A percentile compares a stretch with the other conserved stretches of the same genome.
phyloP scores from a whole-genome alignment of 2,329 filamentous ascomycete species.

The Metarhizium brunneum region DNA sequence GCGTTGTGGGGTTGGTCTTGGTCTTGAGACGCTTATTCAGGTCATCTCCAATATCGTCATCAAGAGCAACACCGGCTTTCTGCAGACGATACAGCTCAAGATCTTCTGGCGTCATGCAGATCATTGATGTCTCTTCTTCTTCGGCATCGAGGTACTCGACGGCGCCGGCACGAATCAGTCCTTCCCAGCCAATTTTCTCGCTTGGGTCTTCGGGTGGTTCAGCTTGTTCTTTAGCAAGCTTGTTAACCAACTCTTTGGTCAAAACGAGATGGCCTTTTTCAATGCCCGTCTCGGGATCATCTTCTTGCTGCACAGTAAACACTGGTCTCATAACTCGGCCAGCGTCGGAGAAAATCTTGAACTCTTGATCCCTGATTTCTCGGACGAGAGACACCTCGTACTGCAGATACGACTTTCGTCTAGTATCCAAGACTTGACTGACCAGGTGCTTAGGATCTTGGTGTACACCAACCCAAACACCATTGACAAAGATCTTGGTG shows the following conservation, averaged over 20 bases:
- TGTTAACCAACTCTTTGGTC: constrained; percentile 71
- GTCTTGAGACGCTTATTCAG: constrained; percentile 83
- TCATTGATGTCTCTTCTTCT: constrained; percentile 98
- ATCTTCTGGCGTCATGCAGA: constrained; percentile 97
- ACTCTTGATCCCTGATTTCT: constrained; percentile 93
- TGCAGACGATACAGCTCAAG: constrained; percentile 67
- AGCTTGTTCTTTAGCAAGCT: constrained; percentile 64
- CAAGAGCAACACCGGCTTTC: constrained; percentile 54
- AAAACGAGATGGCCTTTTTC: constrained; percentile 65
- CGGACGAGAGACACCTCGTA: constrained; percentile 91
- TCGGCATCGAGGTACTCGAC: constrained; percentile 97
- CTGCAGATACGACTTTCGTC: constrained; percentile 73
- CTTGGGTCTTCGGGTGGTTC: constrained; percentile 50
- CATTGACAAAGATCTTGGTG: constrained; percentile 97
- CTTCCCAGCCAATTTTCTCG: constrained; percentile 76
- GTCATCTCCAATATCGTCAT: constrained; percentile 55
- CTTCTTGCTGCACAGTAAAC: constrained; percentile 87
- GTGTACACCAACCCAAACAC: constrained; percentile 95
- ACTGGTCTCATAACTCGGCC: constrained; percentile 89
- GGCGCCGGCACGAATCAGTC: constrained; percentile 72
- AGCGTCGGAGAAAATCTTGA: constrained; percentile 97
- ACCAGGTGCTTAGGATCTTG: constrained; percentile 82
- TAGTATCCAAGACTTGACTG: constrained; percentile 64
- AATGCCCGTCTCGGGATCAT: constrained; percentile 53
- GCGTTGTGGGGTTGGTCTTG: constrained; percentile 74